Evolutionary conservation across 108 stramenopile species (phyloP), one percentile per base, ranked within the genome.

Genomic region (Nitzschia inconspicua): DNA sequence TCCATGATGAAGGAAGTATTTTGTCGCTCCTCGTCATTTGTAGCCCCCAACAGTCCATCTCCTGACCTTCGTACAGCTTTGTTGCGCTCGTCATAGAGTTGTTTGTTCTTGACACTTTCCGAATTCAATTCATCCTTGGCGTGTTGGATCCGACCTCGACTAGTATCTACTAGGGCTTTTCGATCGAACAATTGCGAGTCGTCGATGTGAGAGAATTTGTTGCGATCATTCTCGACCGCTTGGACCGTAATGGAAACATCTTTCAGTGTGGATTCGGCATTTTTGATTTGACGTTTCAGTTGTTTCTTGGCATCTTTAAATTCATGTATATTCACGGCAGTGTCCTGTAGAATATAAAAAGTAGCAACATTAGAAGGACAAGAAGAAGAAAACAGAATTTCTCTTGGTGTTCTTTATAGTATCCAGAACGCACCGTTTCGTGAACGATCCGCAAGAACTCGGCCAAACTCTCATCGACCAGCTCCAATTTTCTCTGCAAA

Each of bases 301-400:
- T 77, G 79, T 54, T 88, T 86, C 57, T 88, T 91, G 8, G 82
- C 49, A 42, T 85, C 84, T 67, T 79, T 85, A 9, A 83, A 57
- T 53, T 76, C 73, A 29, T 83, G 74, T 8, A 77, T 70, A 57
- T 85, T 91, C 18, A 76, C 79, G 31, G 86, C 76, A 29, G 89
- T 91, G 57, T 91, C 82, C 85, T 86, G 24, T 36, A 42, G 16
- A 19, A 0, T 44, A 1, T 0, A 24, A 36, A 27, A 44, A 47
- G n/a, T 4, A 35, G 76, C 59, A 28, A 87, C 11, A 24, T 78
- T 41, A 52, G 14, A 23, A 67, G 29, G 27, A 36, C 0, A 23
- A 36, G 2, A 48, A 59, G 3, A 3, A 48, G 24, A 29, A 42
- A 9, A 54, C 34, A 9, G 4, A 52, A 40, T n/a, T 4, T 37